A percentile compares a stretch with the other conserved stretches of the same genome.
phyloP scores from a whole-genome alignment of 148 eudicot species.

The Rhododendron molle region DNA sequence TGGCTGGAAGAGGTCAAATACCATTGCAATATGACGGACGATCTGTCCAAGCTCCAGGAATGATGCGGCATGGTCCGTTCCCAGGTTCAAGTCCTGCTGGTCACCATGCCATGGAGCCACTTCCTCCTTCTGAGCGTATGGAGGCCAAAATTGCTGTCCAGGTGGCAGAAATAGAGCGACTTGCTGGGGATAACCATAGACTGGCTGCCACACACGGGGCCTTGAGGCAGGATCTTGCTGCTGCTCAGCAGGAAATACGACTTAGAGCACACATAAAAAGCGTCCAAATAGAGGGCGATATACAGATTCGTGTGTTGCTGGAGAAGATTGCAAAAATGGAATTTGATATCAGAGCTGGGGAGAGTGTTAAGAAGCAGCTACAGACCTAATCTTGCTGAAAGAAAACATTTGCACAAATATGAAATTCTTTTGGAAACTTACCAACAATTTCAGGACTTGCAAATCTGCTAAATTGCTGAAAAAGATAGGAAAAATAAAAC shows the following conservation, averaged over 20 bases:
- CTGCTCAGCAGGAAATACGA: slow-evolving; percentile 54
- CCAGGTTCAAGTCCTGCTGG: slow-evolving; percentile 39
- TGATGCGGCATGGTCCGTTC: slow-evolving; percentile 62
- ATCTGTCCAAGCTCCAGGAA: slow-evolving; percentile 43
- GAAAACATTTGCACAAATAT: too few species aligned
- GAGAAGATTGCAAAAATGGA: slow-evolving; percentile 87
- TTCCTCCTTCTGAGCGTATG: slow-evolving; percentile 29
- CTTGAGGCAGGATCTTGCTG: slow-evolving; percentile 61
- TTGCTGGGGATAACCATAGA: slow-evolving; percentile 60
- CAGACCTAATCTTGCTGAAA: too few species aligned
- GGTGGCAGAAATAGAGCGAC: slow-evolving; percentile 50
- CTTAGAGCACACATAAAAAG: slow-evolving; percentile 67
- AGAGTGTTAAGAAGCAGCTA: slow-evolving; percentile 54
- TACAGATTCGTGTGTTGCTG: slow-evolving; percentile 63
- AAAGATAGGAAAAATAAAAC: too few species aligned
- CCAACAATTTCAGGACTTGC: too few species aligned
- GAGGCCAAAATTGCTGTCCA: slow-evolving; percentile 51
- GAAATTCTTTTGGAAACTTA: too few species aligned
- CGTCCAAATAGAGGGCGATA: slow-evolving; percentile 69
- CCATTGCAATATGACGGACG: slow-evolving; percentile 29
- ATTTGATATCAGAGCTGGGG: slow-evolving; percentile 55
- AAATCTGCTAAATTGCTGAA: too few species aligned
- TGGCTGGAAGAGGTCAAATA: slow-evolving; percentile 65
- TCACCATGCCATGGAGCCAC: slow-evolving; percentile 29
- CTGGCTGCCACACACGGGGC: slow-evolving; percentile 56